Base-by-base conservation (phyloP, 179 eudicot genomes). In the Silene noctiflora region DNA sequence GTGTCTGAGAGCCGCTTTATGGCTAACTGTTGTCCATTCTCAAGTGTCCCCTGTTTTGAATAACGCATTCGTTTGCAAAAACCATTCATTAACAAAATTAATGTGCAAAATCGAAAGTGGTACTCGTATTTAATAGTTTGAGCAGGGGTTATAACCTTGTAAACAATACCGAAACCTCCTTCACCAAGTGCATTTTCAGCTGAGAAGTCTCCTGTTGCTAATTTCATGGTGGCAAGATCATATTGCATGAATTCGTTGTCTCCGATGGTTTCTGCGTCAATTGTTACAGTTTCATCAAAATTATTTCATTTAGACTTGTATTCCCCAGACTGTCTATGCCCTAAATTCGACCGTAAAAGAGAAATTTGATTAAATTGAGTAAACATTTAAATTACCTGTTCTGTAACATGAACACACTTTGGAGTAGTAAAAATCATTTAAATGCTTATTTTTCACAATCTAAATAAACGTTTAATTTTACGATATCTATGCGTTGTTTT, bases 161-260 rank as follows among this genome's bases (percentile, higher is more conserved):
- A 81, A 69, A 81, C 84, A 19, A 67, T 31, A 27, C 84, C 84
- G 71, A 81, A 81, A 3, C 84, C 84, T 42, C 84, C 84, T 69
- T 81, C 76, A 4, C 84, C 81, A n/a, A 81, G 84, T 63, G 21
- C 78, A 20, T 74, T 69, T 21, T 46, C 68, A 53, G 59, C 6
- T 3, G 6, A 53, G 59, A 53, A 53, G 20, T 53, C 59, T 4
- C 59, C 19, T 3, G 59, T 53, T 53, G 59, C n/a, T 53, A 13
- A 53, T 16, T 17, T 53, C 59, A 53, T 14, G 4, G 59, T 53
- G 20, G 59, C 59, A 4, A 53, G 59, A 53, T 53, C 19, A 53
- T 53, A 53, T 53, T 16, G 59, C 59, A 4, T 53, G 59, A 53
- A 53, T 53, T 53, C 59, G 7, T 0, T 4, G 59, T 53, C 59